Evolutionary conservation across 2,329 filamentous ascomycete species (phyloP).

Genomic region (Curvularia lunata): DNA sequence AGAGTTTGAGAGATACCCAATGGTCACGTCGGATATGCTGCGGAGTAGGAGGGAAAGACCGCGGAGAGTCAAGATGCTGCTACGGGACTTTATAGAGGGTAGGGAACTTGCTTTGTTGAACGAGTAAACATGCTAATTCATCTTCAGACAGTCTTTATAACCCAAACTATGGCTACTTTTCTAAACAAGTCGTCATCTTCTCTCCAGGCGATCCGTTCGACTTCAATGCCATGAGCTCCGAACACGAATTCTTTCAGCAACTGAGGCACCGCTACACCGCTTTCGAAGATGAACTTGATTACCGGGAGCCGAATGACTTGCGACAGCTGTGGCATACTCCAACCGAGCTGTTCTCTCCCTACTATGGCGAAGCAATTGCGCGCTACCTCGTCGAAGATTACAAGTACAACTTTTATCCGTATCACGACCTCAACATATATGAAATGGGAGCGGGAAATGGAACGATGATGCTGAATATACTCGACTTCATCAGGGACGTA

Average conservation of each 20-base stretch:
- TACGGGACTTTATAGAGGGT: conserved; percentile 97
- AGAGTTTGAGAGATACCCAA: conserved; percentile 82
- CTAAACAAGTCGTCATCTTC: conserved; percentile 96
- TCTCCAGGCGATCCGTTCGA: conserved; percentile 89
- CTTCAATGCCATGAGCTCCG: conserved; percentile 81
- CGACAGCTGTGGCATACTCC: conserved; percentile 98
- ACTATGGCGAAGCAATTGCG: conserved; percentile 97
- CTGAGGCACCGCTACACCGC: conserved; percentile 81
- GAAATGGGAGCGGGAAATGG: conserved; percentile 98
- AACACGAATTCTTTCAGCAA: conserved; percentile 79
- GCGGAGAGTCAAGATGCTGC: conserved; percentile 91
- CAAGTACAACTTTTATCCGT: conserved; percentile 89
- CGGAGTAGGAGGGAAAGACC: conserved; percentile 76
- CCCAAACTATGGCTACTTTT: conserved; percentile 93
- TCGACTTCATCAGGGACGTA: conserved; percentile 90
- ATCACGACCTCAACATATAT: conserved; percentile 96
- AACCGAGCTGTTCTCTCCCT: conserved; percentile 93
- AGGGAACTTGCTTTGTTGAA: conserved; percentile 9
- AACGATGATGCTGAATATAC: conserved; percentile 96
- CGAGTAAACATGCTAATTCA: neutral
- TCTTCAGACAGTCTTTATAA: conserved; percentile 83
- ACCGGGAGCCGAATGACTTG: conserved; percentile 71
- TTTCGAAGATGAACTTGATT: conserved; percentile 89
- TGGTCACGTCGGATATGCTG: conserved; percentile 82
- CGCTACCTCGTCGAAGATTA: conserved; percentile 96